These are phyloP conservation scores for Ogataea polymorpha DNA, from an alignment of 805 yeast species.

Conservation along the genomic window DNA sequence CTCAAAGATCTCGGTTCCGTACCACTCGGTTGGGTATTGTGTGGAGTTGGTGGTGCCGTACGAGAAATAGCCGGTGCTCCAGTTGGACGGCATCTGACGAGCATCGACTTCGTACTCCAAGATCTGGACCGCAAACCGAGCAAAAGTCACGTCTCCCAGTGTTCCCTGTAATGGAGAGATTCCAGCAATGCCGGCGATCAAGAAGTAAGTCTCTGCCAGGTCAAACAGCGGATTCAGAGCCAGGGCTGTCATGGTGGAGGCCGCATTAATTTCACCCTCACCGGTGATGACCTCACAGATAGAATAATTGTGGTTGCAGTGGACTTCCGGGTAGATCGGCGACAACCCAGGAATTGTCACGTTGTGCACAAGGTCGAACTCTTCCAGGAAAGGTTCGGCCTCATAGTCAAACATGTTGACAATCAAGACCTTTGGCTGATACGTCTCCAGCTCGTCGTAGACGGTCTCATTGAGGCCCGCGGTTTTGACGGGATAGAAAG, in stretches of 20 bases:
- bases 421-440: conserved; percentile 53
- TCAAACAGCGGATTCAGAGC: conserved; percentile 53
- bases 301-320: conserved; percentile 50
- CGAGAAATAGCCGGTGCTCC: conserved; percentile 60
- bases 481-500: conserved; percentile 19
- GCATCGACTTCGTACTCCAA: conserved; percentile 58
- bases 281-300: conserved; percentile 66
- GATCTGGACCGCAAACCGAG: conserved; percentile 60
- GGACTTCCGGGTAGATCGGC: conserved; percentile 53
- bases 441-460: conserved; percentile 25
- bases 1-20: conserved; percentile 66
- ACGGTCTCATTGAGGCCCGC: conserved; percentile 23
- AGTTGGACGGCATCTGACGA: conserved; percentile 45
- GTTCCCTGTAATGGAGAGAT: conserved; percentile 55
- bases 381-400: conserved; percentile 49
- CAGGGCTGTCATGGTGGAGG: conserved; percentile 54
- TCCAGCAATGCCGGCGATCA: conserved; percentile 67
- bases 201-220: conserved; percentile 55
- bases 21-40: conserved; percentile 50
- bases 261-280: conserved; percentile 68
- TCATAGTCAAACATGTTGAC: conserved; percentile 56
- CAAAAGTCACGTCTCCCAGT: conserved; percentile 57
- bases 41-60: conserved; percentile 49
- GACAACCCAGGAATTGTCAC: conserved; percentile 65
- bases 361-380: conserved; percentile 47